These are phyloP conservation scores for Cicer yamashitae DNA, from an alignment of 306 rosid genomes.

Conservation along the genomic window DNA sequence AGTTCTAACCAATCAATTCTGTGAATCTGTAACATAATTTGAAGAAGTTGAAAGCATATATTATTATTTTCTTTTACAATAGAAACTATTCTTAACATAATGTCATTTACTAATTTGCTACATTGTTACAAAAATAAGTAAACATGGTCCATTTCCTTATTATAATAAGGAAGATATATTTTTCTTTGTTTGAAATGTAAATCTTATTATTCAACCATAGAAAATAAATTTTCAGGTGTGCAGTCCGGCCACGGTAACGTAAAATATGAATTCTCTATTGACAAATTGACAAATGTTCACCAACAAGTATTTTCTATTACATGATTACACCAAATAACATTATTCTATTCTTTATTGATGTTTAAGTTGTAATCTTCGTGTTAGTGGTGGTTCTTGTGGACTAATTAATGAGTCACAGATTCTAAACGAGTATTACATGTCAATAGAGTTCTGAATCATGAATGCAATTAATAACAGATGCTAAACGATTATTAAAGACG, in stretches of 20 bases:
- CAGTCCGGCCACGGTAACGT: constrained; percentile 36
- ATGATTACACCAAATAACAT: constrained; percentile 9
- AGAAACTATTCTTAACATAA: background rate
- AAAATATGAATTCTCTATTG: constrained; percentile 37
- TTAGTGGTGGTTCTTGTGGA: background rate
- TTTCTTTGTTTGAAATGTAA: constrained; percentile 28
- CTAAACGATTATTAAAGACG: too few relatives aligned
- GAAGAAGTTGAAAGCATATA: constrained; percentile 18
- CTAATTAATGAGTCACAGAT: constrained; percentile 6
- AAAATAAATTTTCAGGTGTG: background rate
- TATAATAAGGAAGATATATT: background rate
- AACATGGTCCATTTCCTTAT: background rate
- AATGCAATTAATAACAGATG: too few relatives aligned
- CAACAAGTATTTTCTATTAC: constrained; percentile 10
- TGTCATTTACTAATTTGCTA: background rate
- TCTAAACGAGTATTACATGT: constrained; percentile 16
- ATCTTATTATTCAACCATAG: constrained; percentile 6
- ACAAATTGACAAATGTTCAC: constrained; percentile 18
- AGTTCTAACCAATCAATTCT: constrained; percentile 7
- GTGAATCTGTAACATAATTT: background rate
- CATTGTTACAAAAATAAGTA: background rate
- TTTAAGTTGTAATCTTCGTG: constrained; percentile 1
- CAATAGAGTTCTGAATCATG: background rate
- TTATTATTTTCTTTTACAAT: background rate
- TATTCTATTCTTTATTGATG: constrained; percentile 12